phyloP scores from a whole-genome alignment of 148 eudicot species.

The Rhododendron vialii region DNA sequence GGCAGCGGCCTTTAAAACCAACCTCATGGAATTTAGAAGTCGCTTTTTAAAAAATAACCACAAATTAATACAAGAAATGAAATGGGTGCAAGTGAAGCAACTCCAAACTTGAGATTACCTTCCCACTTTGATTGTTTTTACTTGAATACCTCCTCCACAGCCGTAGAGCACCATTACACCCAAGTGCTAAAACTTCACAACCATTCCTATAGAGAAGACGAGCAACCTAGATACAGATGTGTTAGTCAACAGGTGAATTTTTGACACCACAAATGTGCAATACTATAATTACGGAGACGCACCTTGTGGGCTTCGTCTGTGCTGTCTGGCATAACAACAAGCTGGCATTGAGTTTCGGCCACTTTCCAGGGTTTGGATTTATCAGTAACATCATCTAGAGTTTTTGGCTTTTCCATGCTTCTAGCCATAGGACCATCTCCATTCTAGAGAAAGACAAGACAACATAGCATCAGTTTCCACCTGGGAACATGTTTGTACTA shows the following conservation, averaged over 20 bases:
- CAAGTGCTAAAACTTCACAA: constrained; percentile 69
- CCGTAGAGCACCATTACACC: constrained; percentile 57
- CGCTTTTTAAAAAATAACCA: not conserved
- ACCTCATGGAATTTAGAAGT: constrained; percentile 22
- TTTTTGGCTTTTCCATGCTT: constrained; percentile 64
- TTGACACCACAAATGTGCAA: not conserved
- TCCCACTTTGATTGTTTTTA: constrained; percentile 18
- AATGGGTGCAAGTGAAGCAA: too few species aligned
- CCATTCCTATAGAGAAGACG: constrained; percentile 73
- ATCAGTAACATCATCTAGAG: constrained; percentile 54
- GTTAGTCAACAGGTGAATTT: not conserved
- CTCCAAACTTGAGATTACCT: too few species aligned
- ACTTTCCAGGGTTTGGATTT: constrained; percentile 72
- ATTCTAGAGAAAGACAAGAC: constrained; percentile 30
- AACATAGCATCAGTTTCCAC: not conserved
- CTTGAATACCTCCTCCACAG: constrained; percentile 83
- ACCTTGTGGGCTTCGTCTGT: too few species aligned
- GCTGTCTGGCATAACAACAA: constrained; percentile 27
- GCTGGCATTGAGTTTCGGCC: constrained; percentile 68
- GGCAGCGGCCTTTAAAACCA: constrained; percentile 72
- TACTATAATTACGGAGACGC: too few species aligned
- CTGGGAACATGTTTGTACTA: not conserved
- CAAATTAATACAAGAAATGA: too few species aligned
- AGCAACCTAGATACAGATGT: not conserved
- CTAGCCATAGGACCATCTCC: constrained; percentile 56